A percentile compares a stretch with the other conserved stretches of the same genome.
These are phyloP conservation scores for Forsythia viridissima DNA, from an alignment of 257 asterid genomes.

Conservation along the genomic window DNA sequence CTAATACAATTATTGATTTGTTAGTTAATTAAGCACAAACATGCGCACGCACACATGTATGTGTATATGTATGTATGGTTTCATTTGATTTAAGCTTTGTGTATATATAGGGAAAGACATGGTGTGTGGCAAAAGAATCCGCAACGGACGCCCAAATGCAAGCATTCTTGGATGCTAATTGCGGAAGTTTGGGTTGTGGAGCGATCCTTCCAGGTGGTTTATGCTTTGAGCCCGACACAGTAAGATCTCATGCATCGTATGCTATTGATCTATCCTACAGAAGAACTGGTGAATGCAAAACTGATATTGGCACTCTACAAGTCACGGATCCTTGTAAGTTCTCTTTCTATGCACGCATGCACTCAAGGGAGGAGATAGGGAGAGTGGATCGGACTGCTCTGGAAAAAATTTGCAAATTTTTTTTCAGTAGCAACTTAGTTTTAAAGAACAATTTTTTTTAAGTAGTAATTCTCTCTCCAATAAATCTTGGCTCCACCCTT, in stretches of 20 bases:
- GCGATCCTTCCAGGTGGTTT: conserved; percentile 9
- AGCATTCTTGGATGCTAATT: conserved; percentile 5
- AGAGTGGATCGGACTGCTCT: too few relatives aligned
- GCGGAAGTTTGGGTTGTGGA: conserved; percentile 15
- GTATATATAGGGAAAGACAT: neutral
- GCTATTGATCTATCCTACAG: conserved; percentile 18
- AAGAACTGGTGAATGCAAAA: neutral
- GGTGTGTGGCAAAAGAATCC: conserved; percentile 1
- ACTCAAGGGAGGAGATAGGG: too few relatives aligned
- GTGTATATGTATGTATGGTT: neutral
- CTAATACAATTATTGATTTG: too few relatives aligned
- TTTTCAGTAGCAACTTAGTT: too few relatives aligned
- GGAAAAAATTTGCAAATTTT: too few relatives aligned
- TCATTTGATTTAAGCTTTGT: neutral
- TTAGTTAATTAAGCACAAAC: too few relatives aligned
- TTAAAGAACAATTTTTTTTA: too few relatives aligned
- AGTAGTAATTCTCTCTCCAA: too few relatives aligned
- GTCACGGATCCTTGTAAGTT: conserved; percentile 22
- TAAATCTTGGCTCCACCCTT: too few relatives aligned
- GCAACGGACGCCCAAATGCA: conserved; percentile 3
- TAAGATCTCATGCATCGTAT: conserved; percentile 21
- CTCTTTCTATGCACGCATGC: neutral
- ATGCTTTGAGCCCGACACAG: conserved; percentile 8
- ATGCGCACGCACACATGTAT: too few relatives aligned
- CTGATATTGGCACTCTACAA: neutral